Evolutionary conservation across 2,329 filamentous ascomycete species (phyloP), one percentile per base, ranked within the genome.

Genomic region (Dryadomyces quercus-mongolicae): DNA sequence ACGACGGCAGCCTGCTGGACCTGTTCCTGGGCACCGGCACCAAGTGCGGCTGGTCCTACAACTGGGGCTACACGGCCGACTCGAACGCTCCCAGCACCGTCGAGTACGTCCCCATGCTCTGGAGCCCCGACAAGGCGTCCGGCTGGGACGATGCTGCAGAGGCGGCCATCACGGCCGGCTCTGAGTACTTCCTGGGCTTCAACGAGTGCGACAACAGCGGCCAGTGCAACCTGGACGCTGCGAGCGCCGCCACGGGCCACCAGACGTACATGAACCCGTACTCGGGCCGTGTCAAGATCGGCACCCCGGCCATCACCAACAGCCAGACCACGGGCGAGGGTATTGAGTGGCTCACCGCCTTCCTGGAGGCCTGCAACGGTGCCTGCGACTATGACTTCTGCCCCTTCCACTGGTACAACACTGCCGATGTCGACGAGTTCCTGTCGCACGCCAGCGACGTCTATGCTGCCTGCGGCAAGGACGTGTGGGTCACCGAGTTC

Each of bases 51-150:
- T 88, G 84, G 80, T 75, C 70, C 49, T 86, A 85, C 75, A 86
- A 86, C 77, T 88, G 85, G 85, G 81, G 69, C 47, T 73, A 74
- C 49, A 59, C 22, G 2, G 53, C 58, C 12, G 62, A 71, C 49
- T 66, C 69, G 56, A 69, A 70, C 43, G 69, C 75, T 10, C 64
- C 74, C 53, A 56, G 62, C 20, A 64, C 63, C 51, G 63, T 82
- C 62, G 71, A 76, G 62, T 90, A 74, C 70, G 74, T 86, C 53
- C 86, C 86, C 59, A 85, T 81, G 69, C 77, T 87, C 49, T 87
- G 80, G 82, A 75, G 78, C 53, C 66, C 73, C 62, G 10, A 2
- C 13, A 72, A 77, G 65, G 73, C 73, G 54, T 54, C 61, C 53
- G 64, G 63, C 61, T 88, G 83, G 81, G 60, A 63, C 36, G 48